These are phyloP conservation scores for Letharia lupina DNA, from an alignment of 495 filamentous ascomycete species.

Conservation along the genomic window DNA sequence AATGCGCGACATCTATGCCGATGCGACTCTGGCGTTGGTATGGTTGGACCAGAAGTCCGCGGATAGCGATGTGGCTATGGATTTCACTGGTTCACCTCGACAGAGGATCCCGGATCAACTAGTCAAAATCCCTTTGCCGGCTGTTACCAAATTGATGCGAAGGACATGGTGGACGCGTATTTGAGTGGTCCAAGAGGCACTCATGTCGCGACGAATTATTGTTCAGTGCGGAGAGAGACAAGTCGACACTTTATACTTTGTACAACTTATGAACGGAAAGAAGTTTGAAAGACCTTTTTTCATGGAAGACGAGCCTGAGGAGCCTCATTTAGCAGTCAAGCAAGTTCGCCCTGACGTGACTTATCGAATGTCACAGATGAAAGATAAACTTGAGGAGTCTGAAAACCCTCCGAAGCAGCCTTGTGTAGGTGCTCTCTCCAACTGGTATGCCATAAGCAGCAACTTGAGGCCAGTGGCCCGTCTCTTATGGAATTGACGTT, in stretches of 20 bases:
- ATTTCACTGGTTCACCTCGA: not conserved
- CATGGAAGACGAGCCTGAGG: not conserved
- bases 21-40: constrained; percentile 12
- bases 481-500: not conserved
- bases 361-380: too few relatives aligned
- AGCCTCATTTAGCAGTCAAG: not conserved
- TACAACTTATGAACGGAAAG: not conserved
- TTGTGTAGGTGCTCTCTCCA: not conserved
- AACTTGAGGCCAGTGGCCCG: not conserved
- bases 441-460: not conserved
- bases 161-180: constrained; percentile 11
- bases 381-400: too few relatives aligned
- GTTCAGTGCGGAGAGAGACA: not conserved
- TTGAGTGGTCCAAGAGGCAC: constrained; percentile 11
- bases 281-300: not conserved
- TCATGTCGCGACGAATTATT: not conserved
- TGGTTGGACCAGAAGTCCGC: constrained; percentile 19
- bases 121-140: not conserved
- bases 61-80: constrained; percentile 12
- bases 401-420: not conserved
- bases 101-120: not conserved
- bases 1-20: constrained; percentile 20
- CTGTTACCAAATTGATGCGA: not conserved
- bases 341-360: too few relatives aligned
- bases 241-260: not conserved